Base-by-base conservation (phyloP, 441 rosid genomes). In the Croton laevigatus region DNA sequence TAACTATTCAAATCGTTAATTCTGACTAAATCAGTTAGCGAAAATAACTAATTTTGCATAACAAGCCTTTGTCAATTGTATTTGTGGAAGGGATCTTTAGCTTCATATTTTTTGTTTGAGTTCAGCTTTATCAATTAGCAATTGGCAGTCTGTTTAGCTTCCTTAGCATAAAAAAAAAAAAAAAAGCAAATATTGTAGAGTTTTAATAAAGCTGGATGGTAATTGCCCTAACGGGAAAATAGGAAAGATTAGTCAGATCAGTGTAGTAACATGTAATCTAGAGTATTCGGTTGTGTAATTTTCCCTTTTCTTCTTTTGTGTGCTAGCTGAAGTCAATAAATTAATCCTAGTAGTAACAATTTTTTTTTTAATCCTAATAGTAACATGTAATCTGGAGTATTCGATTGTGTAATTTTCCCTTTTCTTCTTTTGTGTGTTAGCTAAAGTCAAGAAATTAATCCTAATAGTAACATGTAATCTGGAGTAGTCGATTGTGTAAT, bases 391-490 rank as follows among this genome's bases (percentile, higher is more conserved):
- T 46, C 14, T 46, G 1, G 51, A 46, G 16, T 46, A 11, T 46
- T 46, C 51, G 51, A 46, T 46, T 11, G 16, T 48, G 53, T 16
- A 48, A 48, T 16, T 48, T 16, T 3, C 16, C 16, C 16, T 48
- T 48, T 48, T 3, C 10, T 40, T 40, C 44, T 27, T 27, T 27
- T 27, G 2, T 27, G 32, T 27, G 32, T 27, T 27, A 27, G 2
- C 32, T 27, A 27, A 27, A 27, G 32, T 27, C n/a, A n/a, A n/a
- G n/a, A n/a, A n/a, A n/a, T n/a, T n/a, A n/a, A n/a, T n/a, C n/a
- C n/a, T n/a, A n/a, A n/a, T 44, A 42, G 40, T 54, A 51, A 61
- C 61, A 71, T 62, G 67, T 44, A 62, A 23, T 46, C 14, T 46
- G 1, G 51, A 46, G 16, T 46, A 11, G 3, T 46, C 51, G 51